Evolutionary conservation across 768 basidiomycete species (phyloP).

Genomic region (Calocybe indica): DNA sequence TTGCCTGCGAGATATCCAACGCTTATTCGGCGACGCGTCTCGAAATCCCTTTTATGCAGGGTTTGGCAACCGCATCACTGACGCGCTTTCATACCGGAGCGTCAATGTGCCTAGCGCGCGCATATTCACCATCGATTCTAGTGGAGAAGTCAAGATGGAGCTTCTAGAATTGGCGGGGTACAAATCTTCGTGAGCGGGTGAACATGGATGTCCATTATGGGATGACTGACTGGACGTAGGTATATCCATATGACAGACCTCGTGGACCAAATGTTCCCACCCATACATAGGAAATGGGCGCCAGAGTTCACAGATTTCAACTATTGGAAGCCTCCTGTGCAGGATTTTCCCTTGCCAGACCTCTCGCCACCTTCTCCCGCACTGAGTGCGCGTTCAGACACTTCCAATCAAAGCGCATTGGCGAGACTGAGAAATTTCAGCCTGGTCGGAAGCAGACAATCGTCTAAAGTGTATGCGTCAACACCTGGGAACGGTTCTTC

Average conservation of each 20-base stretch:
- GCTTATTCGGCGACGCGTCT: conserved; percentile 71
- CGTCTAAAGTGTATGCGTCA: background rate
- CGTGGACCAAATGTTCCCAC: conserved; percentile 99
- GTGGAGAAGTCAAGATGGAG: conserved; percentile 95
- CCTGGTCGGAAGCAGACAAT: conserved; percentile 48
- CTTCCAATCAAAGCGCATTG: conserved; percentile 65
- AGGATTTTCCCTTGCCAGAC: conserved; percentile 75
- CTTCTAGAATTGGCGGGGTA: conserved; percentile 94
- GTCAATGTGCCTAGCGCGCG: conserved; percentile 91
- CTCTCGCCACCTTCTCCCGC: conserved; percentile 86
- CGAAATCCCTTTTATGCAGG: conserved; percentile 91
- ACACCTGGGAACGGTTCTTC: no score
- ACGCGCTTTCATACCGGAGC: conserved; percentile 94
- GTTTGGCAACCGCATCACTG: conserved; percentile 97
- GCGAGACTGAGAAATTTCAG: conserved; percentile 75
- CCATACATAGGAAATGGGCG: conserved; percentile 83
- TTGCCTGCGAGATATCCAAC: conserved; percentile 89
- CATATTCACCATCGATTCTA: conserved; percentile 96
- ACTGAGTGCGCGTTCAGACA: conserved; percentile 89
- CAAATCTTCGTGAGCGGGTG: conserved; percentile 75
- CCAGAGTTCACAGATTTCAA: conserved; percentile 97
- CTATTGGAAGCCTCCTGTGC: conserved; percentile 84
- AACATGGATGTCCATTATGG: background rate
- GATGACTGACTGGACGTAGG: conserved; percentile 28
- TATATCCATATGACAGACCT: conserved; percentile 99